Percentiles rank a stretch among this genome's conserved stretches.
Conservation (phyloP, 1,284 basidiomycete species). For the Microbotryum lychnidis-dioicae region DNA sequence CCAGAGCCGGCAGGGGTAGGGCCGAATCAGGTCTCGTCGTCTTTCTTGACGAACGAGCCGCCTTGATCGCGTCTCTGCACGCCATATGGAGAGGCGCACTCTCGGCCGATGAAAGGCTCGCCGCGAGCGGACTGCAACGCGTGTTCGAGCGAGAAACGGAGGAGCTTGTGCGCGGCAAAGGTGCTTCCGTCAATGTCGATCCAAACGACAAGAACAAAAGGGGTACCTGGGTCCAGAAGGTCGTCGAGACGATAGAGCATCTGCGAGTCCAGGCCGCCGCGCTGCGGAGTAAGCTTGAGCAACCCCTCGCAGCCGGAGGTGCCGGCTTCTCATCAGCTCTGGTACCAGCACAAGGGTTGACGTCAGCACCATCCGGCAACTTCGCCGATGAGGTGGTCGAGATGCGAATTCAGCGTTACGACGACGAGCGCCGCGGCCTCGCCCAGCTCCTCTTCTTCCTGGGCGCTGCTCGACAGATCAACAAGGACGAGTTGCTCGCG, state of each 20-base stretch:
- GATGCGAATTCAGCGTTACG: constrained; percentile 59
- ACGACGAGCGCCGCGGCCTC: constrained; percentile 60
- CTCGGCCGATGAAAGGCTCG: constrained; percentile 32
- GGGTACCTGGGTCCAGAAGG: constrained; percentile 48
- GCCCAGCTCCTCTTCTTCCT: constrained; percentile 56
- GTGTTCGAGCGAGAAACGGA: constrained; percentile 31
- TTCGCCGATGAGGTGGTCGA: constrained; percentile 59
- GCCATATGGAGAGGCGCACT: constrained; percentile 43
- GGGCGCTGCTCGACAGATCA: constrained; percentile 55
- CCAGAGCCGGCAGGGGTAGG: constrained; percentile 8
- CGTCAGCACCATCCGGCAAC: constrained; percentile 43
- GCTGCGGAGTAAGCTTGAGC: constrained; percentile 33
- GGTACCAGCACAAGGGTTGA: constrained; percentile 30
- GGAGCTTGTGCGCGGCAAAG: constrained; percentile 26
- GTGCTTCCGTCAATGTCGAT: constrained; percentile 31
- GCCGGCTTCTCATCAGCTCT: constrained; percentile 40
- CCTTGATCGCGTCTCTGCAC: constrained; percentile 57
- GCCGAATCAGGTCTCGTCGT: constrained; percentile 55
- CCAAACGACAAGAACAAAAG: constrained; percentile 32
- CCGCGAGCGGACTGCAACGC: constrained; percentile 21
- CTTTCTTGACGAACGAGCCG: constrained; percentile 58
- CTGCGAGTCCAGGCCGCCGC: constrained; percentile 47
- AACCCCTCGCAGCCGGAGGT: constrained; percentile 54
- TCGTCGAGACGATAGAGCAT: constrained; percentile 57
- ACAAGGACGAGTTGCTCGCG: constrained; percentile 52